Conservation (phyloP, 73 alveolate species). For the Symbiodinium natans region DNA sequence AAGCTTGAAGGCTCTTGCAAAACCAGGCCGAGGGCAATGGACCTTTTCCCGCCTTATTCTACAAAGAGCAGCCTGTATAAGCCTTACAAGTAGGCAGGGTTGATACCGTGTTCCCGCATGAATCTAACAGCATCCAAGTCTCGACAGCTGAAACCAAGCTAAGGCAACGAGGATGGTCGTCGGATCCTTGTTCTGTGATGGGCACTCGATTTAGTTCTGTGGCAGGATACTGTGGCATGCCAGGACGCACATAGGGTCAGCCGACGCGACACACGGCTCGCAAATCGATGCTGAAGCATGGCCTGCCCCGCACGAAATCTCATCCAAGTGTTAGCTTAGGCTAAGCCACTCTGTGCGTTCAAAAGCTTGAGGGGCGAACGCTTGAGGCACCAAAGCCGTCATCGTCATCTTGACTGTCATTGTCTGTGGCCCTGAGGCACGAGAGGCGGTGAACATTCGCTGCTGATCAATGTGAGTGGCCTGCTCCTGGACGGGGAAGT, state of each 20-base stretch:
- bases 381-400: neutral
- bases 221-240: neutral
- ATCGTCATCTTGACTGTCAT: no score
- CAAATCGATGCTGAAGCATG: neutral
- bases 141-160: constrained; percentile 76
- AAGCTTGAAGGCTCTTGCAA: neutral
- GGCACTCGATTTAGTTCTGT: neutral
- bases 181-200: no score
- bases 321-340: no score
- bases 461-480: no score
- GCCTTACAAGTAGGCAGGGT: neutral
- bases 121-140: neutral
- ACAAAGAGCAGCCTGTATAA: no score
- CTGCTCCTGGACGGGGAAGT: no score
- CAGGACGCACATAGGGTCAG: neutral
- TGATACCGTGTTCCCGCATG: neutral
- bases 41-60: neutral
- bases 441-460: no score
- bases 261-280: neutral
- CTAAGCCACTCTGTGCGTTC: no score
- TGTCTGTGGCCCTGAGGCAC: no score
- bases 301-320: no score
- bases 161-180: constrained; percentile 20
- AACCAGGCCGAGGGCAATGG: neutral
- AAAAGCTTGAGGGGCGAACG: no score